phyloP scores from a whole-genome alignment of 2,329 filamentous ascomycete species.

The Fusarium sp. region DNA sequence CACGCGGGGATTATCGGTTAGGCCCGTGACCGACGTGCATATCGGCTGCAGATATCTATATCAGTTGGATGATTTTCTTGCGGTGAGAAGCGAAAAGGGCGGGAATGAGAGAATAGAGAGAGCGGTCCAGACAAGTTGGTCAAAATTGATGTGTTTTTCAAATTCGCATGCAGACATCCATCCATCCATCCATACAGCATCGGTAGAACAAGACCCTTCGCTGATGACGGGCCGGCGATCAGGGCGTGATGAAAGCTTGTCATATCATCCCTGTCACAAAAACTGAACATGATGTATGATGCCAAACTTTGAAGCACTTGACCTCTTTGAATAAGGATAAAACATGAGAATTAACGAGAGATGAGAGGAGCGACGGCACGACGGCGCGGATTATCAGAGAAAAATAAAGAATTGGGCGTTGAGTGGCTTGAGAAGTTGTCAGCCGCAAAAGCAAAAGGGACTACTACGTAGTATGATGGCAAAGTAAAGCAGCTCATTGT shows the following conservation, averaged over 20 bases:
- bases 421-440: no score
- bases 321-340: slow-evolving; percentile 13
- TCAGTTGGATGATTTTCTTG: slow-evolving; percentile 18
- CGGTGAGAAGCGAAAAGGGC: slow-evolving; percentile 28
- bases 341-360: not conserved
- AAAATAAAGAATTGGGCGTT: not conserved
- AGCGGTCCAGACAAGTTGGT: not conserved
- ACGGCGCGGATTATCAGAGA: slow-evolving; percentile 9
- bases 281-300: slow-evolving; percentile 34
- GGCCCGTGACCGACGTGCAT: slow-evolving; percentile 26
- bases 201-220: not conserved
- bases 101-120: not conserved
- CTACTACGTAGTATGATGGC: no score
- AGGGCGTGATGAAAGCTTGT: slow-evolving; percentile 35
- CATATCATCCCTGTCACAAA: slow-evolving; percentile 15
- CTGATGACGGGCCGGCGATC: slow-evolving; percentile 21
- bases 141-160: not conserved
- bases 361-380: slow-evolving; percentile 28
- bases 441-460: no score
- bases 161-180: not conserved
- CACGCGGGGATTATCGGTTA: slow-evolving; percentile 26
- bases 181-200: not conserved
- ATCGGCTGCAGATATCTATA: slow-evolving; percentile 29
- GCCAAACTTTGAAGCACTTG: not conserved
- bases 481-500: no score